Evolutionary conservation across 768 basidiomycete species (phyloP), one percentile per base, ranked within the genome.

Genomic region (Atractiella rhizophila): DNA sequence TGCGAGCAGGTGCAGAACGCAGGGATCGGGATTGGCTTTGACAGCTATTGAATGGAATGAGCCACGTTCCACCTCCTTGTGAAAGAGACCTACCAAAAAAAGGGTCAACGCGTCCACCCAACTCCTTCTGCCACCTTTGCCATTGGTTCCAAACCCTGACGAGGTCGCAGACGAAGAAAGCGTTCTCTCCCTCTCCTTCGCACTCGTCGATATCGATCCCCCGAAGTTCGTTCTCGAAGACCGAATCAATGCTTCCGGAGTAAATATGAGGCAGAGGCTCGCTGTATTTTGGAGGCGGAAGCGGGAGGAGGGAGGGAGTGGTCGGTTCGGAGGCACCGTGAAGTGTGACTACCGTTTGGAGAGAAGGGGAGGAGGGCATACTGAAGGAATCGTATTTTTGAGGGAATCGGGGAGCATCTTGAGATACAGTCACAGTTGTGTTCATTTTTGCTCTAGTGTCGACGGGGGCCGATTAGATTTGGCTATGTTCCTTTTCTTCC

Each of bases 1-100:
- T 15, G 81, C 80, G 30, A 98, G 70, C 37, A 98, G 68, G 45
- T 83, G 74, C 37, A 96, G 66, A 43, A 98, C 73, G 54, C 81
- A 81, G 4, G 85, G 83, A 54, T 96, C 88, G 18, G 91, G 88
- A 63, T 98, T 98, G 63, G 83, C 91, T 63, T 98, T 98, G 55
- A 96, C 72, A 45, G 91, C 83, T 83, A 56, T 39, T 27, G 37
- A 32, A 49, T 24, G 25, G 34, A 36, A 47, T 56, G 45, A 56
- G 54, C 34, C 54, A 54, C 51, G 44, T 46, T 16, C 18, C 13
- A 40, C 16, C 20, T 16, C 29, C 26, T 46, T 27, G n/a, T 44
- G 39, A 27, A 42, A 39, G 43, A 28, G 62, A 44, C 73, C 44
- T 48, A 82, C 82, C 88, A 60, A 86, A 94, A 63, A 79, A 88